A percentile compares a stretch with the other conserved stretches of the same genome.
Conservation (phyloP, 2,329 filamentous ascomycete genomes). For the Cucurbitaria berberidis region DNA sequence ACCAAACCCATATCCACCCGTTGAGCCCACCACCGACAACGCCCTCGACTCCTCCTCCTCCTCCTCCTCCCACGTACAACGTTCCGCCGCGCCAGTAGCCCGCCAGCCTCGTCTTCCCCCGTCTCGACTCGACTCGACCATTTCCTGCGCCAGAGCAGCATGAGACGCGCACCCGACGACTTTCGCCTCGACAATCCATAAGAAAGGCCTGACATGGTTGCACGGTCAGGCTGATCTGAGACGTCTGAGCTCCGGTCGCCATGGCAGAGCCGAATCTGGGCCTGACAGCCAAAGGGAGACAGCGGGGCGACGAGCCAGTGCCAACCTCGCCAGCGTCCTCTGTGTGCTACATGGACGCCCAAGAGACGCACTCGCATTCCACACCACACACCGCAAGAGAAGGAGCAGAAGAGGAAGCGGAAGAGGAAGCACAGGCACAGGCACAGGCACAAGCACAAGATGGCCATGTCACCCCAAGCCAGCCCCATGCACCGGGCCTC, state of each 20-base stretch:
- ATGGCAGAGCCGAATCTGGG: slow-evolving; percentile 37
- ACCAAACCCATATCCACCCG: slow-evolving; percentile 22
- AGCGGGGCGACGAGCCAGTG: slow-evolving; percentile 9
- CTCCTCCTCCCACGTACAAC: neutral
- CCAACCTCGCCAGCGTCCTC: slow-evolving; percentile 31
- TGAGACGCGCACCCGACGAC: slow-evolving; percentile 31
- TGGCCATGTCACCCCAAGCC: slow-evolving; percentile 14
- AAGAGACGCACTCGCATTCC: slow-evolving; percentile 12
- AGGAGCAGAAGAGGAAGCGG: neutral
- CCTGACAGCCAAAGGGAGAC: slow-evolving; percentile 31
- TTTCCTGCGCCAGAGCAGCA: slow-evolving; percentile 29
- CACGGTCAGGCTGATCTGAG: slow-evolving; percentile 36
- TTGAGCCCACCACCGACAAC: slow-evolving; percentile 12
- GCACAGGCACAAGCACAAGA: too few species aligned
- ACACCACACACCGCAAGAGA: neutral
- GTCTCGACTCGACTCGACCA: neutral
- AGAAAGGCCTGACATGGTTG: slow-evolving; percentile 39
- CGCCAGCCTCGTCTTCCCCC: neutral
- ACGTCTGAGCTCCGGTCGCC: slow-evolving; percentile 33
- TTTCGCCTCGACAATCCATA: slow-evolving; percentile 15
- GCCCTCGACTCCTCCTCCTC: neutral
- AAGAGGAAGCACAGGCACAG: neutral
- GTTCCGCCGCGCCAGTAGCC: neutral
- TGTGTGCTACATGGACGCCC: slow-evolving; percentile 32
- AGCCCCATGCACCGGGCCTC: slow-evolving; percentile 11